Percentiles rank a stretch among this genome's conserved stretches.
Conservation (phyloP, 1,284 basidiomycete species). For the Papiliotrema laurentii region DNA sequence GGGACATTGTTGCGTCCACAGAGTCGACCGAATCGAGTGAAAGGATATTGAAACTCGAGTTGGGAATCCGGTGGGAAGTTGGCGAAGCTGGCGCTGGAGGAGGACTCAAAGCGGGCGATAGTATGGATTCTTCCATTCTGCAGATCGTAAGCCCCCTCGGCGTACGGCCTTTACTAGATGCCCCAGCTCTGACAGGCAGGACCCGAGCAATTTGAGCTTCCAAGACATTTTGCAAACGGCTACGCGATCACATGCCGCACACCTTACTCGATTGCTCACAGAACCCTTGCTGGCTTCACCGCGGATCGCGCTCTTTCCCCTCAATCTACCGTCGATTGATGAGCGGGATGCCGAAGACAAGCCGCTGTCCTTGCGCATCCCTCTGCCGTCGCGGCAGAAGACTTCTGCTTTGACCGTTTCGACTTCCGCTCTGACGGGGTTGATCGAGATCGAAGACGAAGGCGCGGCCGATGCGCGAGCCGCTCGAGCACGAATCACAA, state of each 20-base stretch:
- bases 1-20: conserved; percentile 13
- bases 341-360: conserved; percentile 15
- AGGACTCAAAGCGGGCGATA: conserved; percentile 29
- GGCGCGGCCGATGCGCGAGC: conserved; percentile 24
- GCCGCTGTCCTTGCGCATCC: conserved; percentile 32
- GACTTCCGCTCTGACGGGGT: conserved; percentile 32
- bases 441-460: conserved; percentile 39
- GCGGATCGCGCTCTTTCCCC: conserved; percentile 26
- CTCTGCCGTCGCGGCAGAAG: conserved; percentile 25
- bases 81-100: conserved; percentile 36
- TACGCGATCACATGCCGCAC: conserved; percentile 34
- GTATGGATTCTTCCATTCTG: conserved; percentile 25
- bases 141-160: conserved; percentile 21
- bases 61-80: conserved; percentile 37
- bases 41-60: conserved; percentile 21
- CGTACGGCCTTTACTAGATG: background rate
- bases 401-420: conserved; percentile 21
- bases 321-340: conserved; percentile 25
- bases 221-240: conserved; percentile 26
- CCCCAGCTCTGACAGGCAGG: conserved; percentile 11
- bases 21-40: conserved; percentile 20
- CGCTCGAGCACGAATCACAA: conserved; percentile 22
- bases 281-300: conserved; percentile 22
- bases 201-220: conserved; percentile 25
- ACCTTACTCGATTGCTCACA: conserved; percentile 24